Evolutionary conservation across 2,329 filamentous ascomycete species (phyloP).

Genomic region (Apiospora arundinis): DNA sequence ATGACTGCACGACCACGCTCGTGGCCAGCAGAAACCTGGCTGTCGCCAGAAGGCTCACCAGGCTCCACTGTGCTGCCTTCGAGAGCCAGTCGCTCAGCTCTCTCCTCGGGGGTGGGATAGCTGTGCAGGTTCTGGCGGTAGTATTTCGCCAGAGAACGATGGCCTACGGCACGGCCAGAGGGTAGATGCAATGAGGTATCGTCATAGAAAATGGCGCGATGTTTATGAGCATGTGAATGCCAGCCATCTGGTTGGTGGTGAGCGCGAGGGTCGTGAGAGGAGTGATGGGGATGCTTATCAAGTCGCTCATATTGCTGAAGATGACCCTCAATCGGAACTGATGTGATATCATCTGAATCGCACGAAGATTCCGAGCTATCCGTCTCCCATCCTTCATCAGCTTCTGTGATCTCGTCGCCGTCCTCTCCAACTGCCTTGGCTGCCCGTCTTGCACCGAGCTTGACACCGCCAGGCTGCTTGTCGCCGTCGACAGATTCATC

Average conservation of each 20-base stretch:
- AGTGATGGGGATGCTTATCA: slow-evolving; percentile 76
- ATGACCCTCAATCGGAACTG: slow-evolving; percentile 77
- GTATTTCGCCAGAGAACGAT: slow-evolving; percentile 86
- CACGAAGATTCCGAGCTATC: slow-evolving; percentile 90
- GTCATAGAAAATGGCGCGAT: slow-evolving; percentile 83
- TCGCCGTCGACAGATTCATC: slow-evolving; percentile 57
- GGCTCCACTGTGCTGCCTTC: slow-evolving; percentile 44
- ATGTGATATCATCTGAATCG: slow-evolving; percentile 82
- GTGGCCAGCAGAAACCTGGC: slow-evolving; percentile 44
- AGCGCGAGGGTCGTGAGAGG: slow-evolving; percentile 70
- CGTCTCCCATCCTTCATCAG: slow-evolving; percentile 90
- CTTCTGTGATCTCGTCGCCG: slow-evolving; percentile 61
- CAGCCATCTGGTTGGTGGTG: slow-evolving; percentile 79
- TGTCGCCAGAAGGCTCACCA: slow-evolving; percentile 6
- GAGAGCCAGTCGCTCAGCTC: slow-evolving; percentile 70
- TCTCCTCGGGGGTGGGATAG: slow-evolving; percentile 81
- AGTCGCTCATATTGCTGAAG: slow-evolving; percentile 76
- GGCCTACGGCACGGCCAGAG: slow-evolving; percentile 86
- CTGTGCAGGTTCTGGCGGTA: slow-evolving; percentile 91
- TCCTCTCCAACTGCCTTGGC: slow-evolving; percentile 58
- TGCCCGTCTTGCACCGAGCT: slow-evolving; percentile 68
- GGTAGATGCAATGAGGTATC: slow-evolving; percentile 95
- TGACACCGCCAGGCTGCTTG: slow-evolving; percentile 66
- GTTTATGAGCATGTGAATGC: slow-evolving; percentile 83
- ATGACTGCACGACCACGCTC: slow-evolving; percentile 58